Evolutionary conservation across 495 filamentous ascomycete species (phyloP), one percentile per base, ranked within the genome.

Genomic region (Lophium mytilinum): DNA sequence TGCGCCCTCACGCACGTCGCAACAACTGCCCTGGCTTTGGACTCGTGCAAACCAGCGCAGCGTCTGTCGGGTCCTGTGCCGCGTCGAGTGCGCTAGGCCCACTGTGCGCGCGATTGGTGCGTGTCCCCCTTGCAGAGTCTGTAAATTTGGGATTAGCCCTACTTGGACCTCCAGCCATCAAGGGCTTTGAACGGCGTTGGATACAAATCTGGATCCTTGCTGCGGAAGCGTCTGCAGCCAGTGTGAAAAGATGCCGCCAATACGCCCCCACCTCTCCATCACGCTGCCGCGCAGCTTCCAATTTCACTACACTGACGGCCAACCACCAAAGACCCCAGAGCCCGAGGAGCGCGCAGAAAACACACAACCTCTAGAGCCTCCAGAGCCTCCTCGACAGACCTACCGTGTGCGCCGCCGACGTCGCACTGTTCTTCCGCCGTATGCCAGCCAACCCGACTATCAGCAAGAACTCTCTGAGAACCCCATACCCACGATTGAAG

Each of bases 271-370:
- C 46, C 72, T 84, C 30, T 85, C 81, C 60, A 82, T 82, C 55
- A 84, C 82, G 12, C 76, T 86, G 35, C 83, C 83, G 19, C 78
- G 82, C 50, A 82, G 80, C 69, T 85, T 85, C 68, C 79, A 75
- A 21, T 84, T 83, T 60, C 76, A 82, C 68, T 81, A 79, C 50
- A 66, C 71, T 19, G 73, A 73, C 62, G 69, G 71, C 51, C 73
- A 75, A 40, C 70, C 74, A 46, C 83, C 83, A 35, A 80, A 70
- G 62, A 86, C 83, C 9, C 83, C 83, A 21, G 78, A 84, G 56
- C 79, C 75, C 14, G 73, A 73, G 14, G 59, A 68, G 33, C 66
- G 70, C 50, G 65, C 69, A 18, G 72, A 78, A 50, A 65, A 75
- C 18, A 70, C 73, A 15, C 53, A 65, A 24, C 76, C 77, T 18